Evolutionary conservation across 176 grass and related monocot species (phyloP), one percentile per base, ranked within the genome.

Genomic region (Oryza rufipogon): DNA sequence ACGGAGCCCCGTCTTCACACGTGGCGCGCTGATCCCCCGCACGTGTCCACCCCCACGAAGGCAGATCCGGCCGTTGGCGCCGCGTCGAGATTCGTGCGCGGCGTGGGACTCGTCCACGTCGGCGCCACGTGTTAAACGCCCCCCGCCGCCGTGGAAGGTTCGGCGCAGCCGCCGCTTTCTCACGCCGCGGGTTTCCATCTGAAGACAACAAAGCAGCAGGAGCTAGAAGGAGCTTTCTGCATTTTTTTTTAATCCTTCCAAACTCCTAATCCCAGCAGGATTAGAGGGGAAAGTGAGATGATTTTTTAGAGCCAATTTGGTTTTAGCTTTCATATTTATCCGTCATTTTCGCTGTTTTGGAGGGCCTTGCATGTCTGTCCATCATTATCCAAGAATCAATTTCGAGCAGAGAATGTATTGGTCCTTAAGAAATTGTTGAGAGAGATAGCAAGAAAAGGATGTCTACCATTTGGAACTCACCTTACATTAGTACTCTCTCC

Each of bases 21-120:
- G 84, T 79, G 88, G 79, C 83, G 47, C 25, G 67, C 74, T 51
- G 79, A 86, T 79, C 56, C 58, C 46, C 36, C 22, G 16, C 86
- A 81, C 83, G 78, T 73, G 72, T 76, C 54, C 65, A 2, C 1
- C 72, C 72, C 60, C 42, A 66, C 70, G 46, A 9, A 20, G 39
- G 4, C 7, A 38, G 68, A 30, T 70, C 20, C 0, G 15, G 4
- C 66, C 41, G 68, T 28, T 34, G 22, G 38, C 7, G 4, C 16
- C 14, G 14, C 64, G 11, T 4, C 0, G 19, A 19, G 78, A 80
- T 81, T 20, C 60, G 77, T 65, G 69, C 22, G 2, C 3, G 67
- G 19, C 60, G 58, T 12, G 20, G 17, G 22, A 44, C 19, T n/a
- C 82, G 45, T 52, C 51, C 64, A 22, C 38, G 28, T 28, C 28